phyloP scores from a whole-genome alignment of 495 filamentous ascomycete species.

The Platismatia glauca region DNA sequence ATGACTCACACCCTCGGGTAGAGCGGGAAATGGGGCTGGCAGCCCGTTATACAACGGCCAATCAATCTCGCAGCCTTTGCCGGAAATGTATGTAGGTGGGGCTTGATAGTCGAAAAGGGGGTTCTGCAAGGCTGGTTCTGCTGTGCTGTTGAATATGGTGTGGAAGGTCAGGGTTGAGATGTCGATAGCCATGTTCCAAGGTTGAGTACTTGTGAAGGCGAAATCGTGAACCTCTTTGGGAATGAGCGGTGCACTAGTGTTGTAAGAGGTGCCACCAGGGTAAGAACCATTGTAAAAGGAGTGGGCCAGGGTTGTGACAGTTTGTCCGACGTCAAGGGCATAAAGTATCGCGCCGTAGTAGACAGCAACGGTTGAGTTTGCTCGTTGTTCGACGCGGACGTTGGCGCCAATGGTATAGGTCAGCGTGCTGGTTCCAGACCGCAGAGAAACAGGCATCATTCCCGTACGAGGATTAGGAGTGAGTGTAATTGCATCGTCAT shows the following conservation, averaged over 20 bases:
- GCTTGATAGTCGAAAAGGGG: slow-evolving; percentile 43
- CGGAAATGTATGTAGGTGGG: slow-evolving; percentile 41
- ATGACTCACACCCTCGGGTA: slow-evolving; percentile 25
- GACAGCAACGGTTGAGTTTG: slow-evolving; percentile 47
- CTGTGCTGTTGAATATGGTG: slow-evolving; percentile 19
- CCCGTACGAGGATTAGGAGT: slow-evolving; percentile 25
- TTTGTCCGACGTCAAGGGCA: slow-evolving; percentile 38
- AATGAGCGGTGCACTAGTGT: slow-evolving; percentile 19
- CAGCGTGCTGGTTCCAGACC: slow-evolving; percentile 22
- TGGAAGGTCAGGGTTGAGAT: slow-evolving; percentile 33
- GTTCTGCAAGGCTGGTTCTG: slow-evolving; percentile 29
- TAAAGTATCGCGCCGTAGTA: slow-evolving; percentile 49
- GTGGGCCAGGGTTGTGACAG: slow-evolving; percentile 21
- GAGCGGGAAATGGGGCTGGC: slow-evolving; percentile 39
- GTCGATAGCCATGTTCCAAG: slow-evolving; percentile 46
- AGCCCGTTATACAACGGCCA: slow-evolving; percentile 40
- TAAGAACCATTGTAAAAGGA: slow-evolving; percentile 22
- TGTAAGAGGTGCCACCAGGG: slow-evolving; percentile 9
- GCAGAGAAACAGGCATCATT: slow-evolving; percentile 22
- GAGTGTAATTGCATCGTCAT: slow-evolving; percentile 13
- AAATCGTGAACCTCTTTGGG: slow-evolving; percentile 34
- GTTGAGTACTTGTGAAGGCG: slow-evolving; percentile 29
- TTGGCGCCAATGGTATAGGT: slow-evolving; percentile 24
- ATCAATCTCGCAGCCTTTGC: slow-evolving; percentile 44
- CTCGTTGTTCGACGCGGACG: slow-evolving; percentile 31